phyloP scores from a whole-genome alignment of 2,329 filamentous ascomycete genomes.

The Colletotrichum tropicicola region DNA sequence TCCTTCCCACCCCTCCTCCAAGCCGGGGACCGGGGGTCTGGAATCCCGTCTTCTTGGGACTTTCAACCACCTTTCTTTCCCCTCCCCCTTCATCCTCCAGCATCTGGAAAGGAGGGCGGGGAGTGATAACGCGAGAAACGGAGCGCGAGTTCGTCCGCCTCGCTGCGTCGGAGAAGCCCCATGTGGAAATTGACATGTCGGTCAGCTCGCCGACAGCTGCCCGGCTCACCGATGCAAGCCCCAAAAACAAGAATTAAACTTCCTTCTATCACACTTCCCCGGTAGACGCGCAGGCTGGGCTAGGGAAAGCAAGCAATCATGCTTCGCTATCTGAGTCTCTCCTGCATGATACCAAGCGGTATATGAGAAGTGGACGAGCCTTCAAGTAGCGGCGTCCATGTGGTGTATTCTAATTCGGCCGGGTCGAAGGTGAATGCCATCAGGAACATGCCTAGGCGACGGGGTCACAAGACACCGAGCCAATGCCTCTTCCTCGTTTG shows the following conservation, averaged over 20 bases:
- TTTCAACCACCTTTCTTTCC: not conserved
- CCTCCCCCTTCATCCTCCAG: not conserved
- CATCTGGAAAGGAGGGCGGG: not conserved
- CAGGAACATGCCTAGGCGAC: slow-evolving; percentile 3
- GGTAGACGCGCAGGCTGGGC: not conserved
- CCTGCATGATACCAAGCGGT: not conserved
- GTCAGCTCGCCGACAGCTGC: slow-evolving; percentile 9
- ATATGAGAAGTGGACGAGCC: not conserved
- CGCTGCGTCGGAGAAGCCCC: slow-evolving; percentile 11
- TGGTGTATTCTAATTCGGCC: slow-evolving; percentile 30
- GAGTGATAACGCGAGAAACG: not conserved
- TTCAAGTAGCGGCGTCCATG: slow-evolving; percentile 26
- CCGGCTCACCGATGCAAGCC: slow-evolving; percentile 14
- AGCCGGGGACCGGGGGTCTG: slow-evolving; percentile 15
- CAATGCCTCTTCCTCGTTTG: slow-evolving; percentile 11
- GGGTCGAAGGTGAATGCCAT: slow-evolving; percentile 10
- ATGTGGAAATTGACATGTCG: slow-evolving; percentile 15
- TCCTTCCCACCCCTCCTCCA: not conserved
- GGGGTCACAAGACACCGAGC: slow-evolving; percentile 11
- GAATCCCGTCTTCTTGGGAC: not conserved
- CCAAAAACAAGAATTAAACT: slow-evolving; percentile 8
- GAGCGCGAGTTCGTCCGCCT: slow-evolving; percentile 6
- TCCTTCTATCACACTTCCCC: slow-evolving; percentile 3
- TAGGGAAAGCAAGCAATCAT: slow-evolving; percentile 3
- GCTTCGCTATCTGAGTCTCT: not conserved